Evolutionary conservation across 176 grass and related monocot species (phyloP), one percentile per base, ranked within the genome.

Genomic region (Pharus latifolius): DNA sequence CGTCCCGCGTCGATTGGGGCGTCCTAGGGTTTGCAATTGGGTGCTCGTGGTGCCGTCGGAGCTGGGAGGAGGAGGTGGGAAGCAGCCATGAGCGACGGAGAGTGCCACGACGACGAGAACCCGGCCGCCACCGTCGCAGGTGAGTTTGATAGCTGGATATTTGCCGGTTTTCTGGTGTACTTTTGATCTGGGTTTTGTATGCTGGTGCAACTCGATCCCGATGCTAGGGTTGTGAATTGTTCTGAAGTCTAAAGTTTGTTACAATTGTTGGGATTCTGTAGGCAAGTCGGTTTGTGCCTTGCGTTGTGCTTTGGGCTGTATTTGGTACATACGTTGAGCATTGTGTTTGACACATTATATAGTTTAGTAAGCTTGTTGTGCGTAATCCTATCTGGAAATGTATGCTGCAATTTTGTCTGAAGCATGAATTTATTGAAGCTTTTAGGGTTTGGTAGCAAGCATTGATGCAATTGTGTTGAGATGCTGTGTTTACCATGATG

Each of bases 71-170:
- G 18, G 24, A 31, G 25, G 6, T 4, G 30, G 23, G 25, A 10
- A 12, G 51, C 26, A 27, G 51, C 33, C 77, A 86, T 86, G 83
- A 70, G 77, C 71, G 71, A 80, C 65, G 41, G 25, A n/a, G 77
- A 80, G 15, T 64, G 65, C 57, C 77, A 35, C 58, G 77, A 86
- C 42, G 57, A 80, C 7, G 83, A 86, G 1, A 41, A 56, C 18
- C 56, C 49, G 48, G 75, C 49, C 64, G 62, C 65, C 31, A 76
- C 76, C 17, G 83, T 64, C 34, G 77, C 71, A 70, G 83, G 83
- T 80, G 64, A 80, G 62, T 41, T 74, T 8, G 49, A 72, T 10
- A 28, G 15, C 18, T 7, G 2, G 34, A 15, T 18, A 6, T 18
- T 23, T 49, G 20, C 54, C 27, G 54, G 11, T 14, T 42, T 49